These are phyloP conservation scores for Cicer arietinum DNA, from an alignment of 306 rosid genomes.

Conservation along the genomic window DNA sequence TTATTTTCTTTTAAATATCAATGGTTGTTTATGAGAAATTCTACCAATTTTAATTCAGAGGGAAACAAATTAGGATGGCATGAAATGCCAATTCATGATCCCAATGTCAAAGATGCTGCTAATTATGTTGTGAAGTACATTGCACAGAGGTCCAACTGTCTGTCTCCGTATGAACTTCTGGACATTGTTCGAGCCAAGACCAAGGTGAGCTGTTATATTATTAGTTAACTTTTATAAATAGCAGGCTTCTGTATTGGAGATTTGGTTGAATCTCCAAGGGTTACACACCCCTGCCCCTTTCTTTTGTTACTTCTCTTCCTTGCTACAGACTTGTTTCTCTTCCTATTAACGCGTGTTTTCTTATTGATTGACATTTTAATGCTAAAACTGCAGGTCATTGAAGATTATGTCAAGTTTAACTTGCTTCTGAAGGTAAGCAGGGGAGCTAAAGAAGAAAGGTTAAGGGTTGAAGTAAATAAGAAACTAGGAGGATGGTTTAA, in stretches of 20 bases:
- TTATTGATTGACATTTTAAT: constrained; percentile 5
- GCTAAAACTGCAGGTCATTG: constrained; percentile 51
- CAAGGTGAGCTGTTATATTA: constrained; percentile 44
- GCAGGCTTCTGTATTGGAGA: constrained; percentile 15
- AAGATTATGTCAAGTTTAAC: constrained; percentile 53
- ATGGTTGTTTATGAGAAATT: constrained; percentile 27
- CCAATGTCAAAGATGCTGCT: constrained; percentile 59
- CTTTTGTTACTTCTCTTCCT: neutral
- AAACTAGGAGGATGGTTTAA: constrained; percentile 44
- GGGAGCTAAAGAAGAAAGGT: constrained; percentile 47
- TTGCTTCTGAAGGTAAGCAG: constrained; percentile 55
- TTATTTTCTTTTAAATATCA: neutral
- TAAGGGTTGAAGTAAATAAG: constrained; percentile 49
- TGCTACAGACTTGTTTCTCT: neutral
- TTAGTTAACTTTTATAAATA: constrained; percentile 2
- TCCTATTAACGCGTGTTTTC: neutral
- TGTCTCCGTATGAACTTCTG: constrained; percentile 49
- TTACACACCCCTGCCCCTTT: neutral
- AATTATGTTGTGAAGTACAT: constrained; percentile 50
- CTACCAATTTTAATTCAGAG: constrained; percentile 38
- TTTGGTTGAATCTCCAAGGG: neutral
- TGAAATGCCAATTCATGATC: constrained; percentile 46
- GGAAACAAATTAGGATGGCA: constrained; percentile 48
- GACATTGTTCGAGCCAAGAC: constrained; percentile 53
- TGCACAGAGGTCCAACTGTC: constrained; percentile 43